Percentiles rank a stretch among this genome's conserved stretches.
These are phyloP conservation scores for Populus hybrid DNA, from an alignment of 441 rosid genomes.

Conservation along the genomic window DNA sequence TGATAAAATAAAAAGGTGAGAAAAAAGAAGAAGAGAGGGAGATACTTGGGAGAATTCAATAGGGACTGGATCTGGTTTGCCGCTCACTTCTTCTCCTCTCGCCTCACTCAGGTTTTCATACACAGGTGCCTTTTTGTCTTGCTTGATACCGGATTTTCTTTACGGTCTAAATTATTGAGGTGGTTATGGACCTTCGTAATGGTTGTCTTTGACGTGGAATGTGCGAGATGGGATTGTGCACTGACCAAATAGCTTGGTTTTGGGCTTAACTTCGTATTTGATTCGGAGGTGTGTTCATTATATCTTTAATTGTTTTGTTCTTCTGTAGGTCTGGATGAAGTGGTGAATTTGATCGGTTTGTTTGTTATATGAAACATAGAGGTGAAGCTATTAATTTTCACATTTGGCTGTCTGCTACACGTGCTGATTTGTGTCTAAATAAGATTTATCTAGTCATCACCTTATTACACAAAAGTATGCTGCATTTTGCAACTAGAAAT, in stretches of 20 bases:
- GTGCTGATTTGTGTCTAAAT: no score
- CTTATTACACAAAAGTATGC: conserved; percentile 3
- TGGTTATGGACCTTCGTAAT: conserved; percentile 14
- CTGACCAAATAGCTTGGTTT: conserved; percentile 41
- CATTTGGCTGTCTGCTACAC: conserved; percentile 1
- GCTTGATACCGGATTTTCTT: conserved; percentile 13
- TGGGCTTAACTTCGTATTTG: conserved; percentile 49
- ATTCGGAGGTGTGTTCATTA: conserved; percentile 57
- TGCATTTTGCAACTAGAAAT: background rate
- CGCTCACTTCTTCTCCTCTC: conserved; percentile 35
- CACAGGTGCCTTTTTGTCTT: conserved; percentile 39
- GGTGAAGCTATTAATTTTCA: background rate
- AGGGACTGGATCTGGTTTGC: conserved; percentile 40
- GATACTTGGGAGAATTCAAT: conserved; percentile 24
- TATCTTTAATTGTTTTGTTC: conserved; percentile 35
- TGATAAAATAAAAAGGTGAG: background rate
- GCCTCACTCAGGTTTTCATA: conserved; percentile 25
- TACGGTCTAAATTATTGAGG: conserved; percentile 16
- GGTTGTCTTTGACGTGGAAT: conserved; percentile 26
- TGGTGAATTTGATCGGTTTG: conserved; percentile 33
- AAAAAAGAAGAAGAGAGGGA: conserved; percentile 22
- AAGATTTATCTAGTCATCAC: background rate
- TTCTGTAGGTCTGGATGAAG: conserved; percentile 33
- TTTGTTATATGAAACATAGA: conserved; percentile 33
- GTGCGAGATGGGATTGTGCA: conserved; percentile 56